A percentile compares a stretch with the other conserved stretches of the same genome.
phyloP scores from a whole-genome alignment of 2,329 filamentous ascomycete genomes.

The Emmonsiellopsis sp. region DNA sequence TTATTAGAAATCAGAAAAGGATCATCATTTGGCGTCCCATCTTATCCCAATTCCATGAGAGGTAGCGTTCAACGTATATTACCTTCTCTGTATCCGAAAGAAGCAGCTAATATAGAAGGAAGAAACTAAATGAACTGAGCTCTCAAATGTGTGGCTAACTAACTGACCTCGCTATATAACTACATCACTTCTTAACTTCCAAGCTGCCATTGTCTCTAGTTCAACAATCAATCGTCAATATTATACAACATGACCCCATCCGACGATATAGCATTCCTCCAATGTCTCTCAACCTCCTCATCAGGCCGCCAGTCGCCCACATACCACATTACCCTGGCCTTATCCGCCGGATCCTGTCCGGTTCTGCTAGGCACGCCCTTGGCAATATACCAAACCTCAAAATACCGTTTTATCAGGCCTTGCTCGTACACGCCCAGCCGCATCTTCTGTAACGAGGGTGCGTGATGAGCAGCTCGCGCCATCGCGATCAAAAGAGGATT shows the following conservation, averaged over 20 bases:
- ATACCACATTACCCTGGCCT: not conserved
- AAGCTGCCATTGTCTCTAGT: no score
- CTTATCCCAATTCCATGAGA: no score
- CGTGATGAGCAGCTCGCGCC: not conserved
- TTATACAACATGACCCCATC: conserved; percentile 1
- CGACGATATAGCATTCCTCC: conserved; percentile 4
- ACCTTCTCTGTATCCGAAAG: no score
- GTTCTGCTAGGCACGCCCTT: not conserved
- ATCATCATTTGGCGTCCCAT: no score
- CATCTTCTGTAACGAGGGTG: not conserved
- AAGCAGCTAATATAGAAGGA: no score
- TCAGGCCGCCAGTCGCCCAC: conserved; percentile 1
- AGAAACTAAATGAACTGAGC: no score
- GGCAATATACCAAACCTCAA: not conserved
- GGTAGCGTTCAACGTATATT: no score
- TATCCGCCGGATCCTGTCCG: not conserved
- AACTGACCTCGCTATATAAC: no score
- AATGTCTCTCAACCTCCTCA: conserved; percentile 3
- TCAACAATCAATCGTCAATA: no score
- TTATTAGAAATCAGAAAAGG: no score
- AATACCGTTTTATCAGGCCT: not conserved
- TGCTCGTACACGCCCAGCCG: not conserved
- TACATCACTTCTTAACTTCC: no score
- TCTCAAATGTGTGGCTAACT: no score
- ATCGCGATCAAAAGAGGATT: not conserved